Evolutionary conservation across 805 yeast genomes (phyloP).

Genomic region (Sungouiozyma intestinalis): DNA sequence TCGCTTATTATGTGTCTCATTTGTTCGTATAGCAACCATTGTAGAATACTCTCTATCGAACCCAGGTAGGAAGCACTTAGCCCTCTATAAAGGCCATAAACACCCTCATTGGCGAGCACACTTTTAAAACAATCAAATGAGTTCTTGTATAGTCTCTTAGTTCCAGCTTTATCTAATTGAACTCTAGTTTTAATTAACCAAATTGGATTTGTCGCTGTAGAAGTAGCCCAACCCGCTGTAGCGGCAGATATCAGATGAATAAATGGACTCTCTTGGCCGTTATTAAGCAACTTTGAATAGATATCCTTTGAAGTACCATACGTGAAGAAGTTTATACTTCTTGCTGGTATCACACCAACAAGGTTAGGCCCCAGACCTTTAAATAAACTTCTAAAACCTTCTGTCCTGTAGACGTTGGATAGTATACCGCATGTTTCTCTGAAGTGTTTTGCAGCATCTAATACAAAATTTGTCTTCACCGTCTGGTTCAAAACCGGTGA

Average conservation of each 20-base stretch:
- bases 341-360: slow-evolving; percentile 96
- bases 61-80: slow-evolving; percentile 90
- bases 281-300: slow-evolving; percentile 52
- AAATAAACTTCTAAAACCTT: slow-evolving; percentile 80
- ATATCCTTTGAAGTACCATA: slow-evolving; percentile 88
- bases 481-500: slow-evolving; percentile 3
- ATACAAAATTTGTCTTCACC: slow-evolving; percentile 24
- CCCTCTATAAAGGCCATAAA: slow-evolving; percentile 77
- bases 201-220: slow-evolving; percentile 95
- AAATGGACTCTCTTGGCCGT: slow-evolving; percentile 72
- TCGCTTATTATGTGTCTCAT: slow-evolving; percentile 64
- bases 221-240: slow-evolving; percentile 85
- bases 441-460: slow-evolving; percentile 59
- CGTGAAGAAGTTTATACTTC: slow-evolving; percentile 92
- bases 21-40: slow-evolving; percentile 95
- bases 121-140: slow-evolving; percentile 75
- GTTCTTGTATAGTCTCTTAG: slow-evolving; percentile 58
- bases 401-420: slow-evolving; percentile 53
- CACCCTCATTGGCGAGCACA: slow-evolving; percentile 67
- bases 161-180: slow-evolving; percentile 72
- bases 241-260: slow-evolving; percentile 82
- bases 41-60: slow-evolving; percentile 82
- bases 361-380: slow-evolving; percentile 94
- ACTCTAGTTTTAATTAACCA: slow-evolving; percentile 94
- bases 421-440: slow-evolving; percentile 72